Conservation (phyloP, 2,329 filamentous ascomycete species). For the Albifimbria verrucaria region DNA sequence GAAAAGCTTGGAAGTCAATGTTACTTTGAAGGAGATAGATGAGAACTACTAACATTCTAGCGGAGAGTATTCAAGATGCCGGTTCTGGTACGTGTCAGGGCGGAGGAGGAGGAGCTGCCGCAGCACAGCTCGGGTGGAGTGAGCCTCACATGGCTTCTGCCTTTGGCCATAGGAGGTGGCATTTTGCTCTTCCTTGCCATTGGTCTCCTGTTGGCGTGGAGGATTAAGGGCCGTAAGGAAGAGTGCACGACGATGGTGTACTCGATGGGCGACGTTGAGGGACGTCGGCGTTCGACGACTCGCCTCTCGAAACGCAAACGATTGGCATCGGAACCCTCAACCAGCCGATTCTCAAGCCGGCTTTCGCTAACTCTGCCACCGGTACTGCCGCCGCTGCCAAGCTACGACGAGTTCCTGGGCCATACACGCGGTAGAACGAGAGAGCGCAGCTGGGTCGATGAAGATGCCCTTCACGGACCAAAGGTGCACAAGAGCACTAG, state of each 20-base stretch:
- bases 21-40: no score
- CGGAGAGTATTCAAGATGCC: constrained; percentile 13
- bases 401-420: constrained; percentile 25
- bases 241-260: constrained; percentile 21
- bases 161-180: constrained; percentile 46
- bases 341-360: constrained; percentile 22
- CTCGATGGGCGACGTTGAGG: constrained; percentile 20
- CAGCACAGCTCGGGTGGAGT: constrained; percentile 14
- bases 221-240: constrained; percentile 11
- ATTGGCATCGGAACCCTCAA: constrained; percentile 13
- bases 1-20: no score
- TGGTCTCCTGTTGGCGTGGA: constrained; percentile 40
- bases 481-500: constrained; percentile 28
- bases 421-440: constrained; percentile 21
- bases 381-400: constrained; percentile 29
- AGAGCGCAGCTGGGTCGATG: constrained; percentile 44
- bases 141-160: constrained; percentile 36
- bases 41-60: no score
- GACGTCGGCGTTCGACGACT: constrained; percentile 17
- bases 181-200: constrained; percentile 40
- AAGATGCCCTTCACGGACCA: constrained; percentile 48
- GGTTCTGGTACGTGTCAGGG: constrained; percentile 3
- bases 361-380: constrained; percentile 26
- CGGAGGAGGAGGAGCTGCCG: constrained; percentile 6
- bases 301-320: constrained; percentile 28